Base-by-base conservation (phyloP, 495 filamentous ascomycete species). In the Astrothelium subdiscretum region DNA sequence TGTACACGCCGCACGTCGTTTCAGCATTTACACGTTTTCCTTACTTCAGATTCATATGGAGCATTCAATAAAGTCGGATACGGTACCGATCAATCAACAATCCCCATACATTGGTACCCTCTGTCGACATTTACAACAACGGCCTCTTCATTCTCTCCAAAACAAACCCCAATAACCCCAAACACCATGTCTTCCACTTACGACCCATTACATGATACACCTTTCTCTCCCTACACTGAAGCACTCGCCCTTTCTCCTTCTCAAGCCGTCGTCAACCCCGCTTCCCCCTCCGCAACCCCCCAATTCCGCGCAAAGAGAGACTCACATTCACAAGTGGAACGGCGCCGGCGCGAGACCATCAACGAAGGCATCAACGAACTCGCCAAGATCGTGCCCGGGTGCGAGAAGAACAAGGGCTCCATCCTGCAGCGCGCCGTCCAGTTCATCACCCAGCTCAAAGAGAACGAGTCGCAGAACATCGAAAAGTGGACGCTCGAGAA, bases 321-420 rank as follows among this genome's bases (percentile, higher is more conserved):
- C 48, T 54, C 48, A 54, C 59, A 43, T 31, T 48, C 20, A 63
- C 3, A 65, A 98, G 94, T 98, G 65, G 94, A 98, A 75, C 90
- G 94, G 59, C 91, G 94, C 54, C 94, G 94, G 40, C 90, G 94
- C 64, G 94, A 98, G 73, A 97, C 95, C 3, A 98, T 98, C 73
- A 98, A 98, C 71, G 94, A 98, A 75, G 94, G 94, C 58, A 98
- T 98, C 70, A 97, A 97, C 69, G 92, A 98, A 75, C 85, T 98
- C 43, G 89, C 95, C 59, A 96, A 96, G 74, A 92, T 98, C 60
- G 94, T 98, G 0, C 94, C 94, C 2, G 91, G 91, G 38, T 98
- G 94, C 70, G 94, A 98, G 74, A 98, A 97, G 80, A 98, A 98
- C 76, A 98, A 98, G 74, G 94, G 94, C 3, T 94, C 91, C 1